Evolutionary conservation across 805 yeast species (phyloP).

Genomic region (Lachancea lanzarotensis): DNA sequence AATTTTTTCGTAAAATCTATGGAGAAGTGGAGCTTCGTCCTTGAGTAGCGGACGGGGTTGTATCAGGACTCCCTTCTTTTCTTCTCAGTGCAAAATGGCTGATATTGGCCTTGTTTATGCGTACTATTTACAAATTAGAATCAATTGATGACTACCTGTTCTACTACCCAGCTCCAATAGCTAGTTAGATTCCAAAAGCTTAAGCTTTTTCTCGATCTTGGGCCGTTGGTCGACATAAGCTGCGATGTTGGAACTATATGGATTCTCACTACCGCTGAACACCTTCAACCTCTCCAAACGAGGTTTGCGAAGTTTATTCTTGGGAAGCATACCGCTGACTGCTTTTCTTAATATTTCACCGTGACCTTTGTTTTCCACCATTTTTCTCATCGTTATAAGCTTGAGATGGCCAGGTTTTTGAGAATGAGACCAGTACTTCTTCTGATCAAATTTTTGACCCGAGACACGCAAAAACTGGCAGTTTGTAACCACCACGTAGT

Average conservation of each 20-base stretch:
- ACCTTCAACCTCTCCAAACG: constrained; percentile 82
- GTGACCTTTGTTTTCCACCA: constrained; percentile 73
- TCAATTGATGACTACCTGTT: not conserved
- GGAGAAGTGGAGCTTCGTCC: not conserved
- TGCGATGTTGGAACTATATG: constrained; percentile 72
- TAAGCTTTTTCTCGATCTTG: constrained; percentile 40
- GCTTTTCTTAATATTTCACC: constrained; percentile 83
- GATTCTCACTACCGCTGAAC: constrained; percentile 83
- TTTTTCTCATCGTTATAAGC: constrained; percentile 70
- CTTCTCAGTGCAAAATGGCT: too few relatives aligned
- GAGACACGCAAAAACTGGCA: constrained; percentile 76
- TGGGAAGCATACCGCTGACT: constrained; percentile 94
- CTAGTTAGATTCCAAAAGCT: constrained; percentile 8
- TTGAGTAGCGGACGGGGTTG: too few relatives aligned
- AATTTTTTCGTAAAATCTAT: not conserved
- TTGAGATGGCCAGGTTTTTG: constrained; percentile 85
- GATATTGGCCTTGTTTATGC: not conserved
- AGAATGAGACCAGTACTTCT: constrained; percentile 84
- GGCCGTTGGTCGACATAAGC: constrained; percentile 80
- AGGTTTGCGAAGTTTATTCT: constrained; percentile 69
- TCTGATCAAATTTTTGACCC: constrained; percentile 76
- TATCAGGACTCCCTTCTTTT: too few relatives aligned
- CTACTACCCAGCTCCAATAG: not conserved
- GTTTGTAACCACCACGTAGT: constrained; percentile 93
- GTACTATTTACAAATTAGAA: constrained; percentile 4